Evolutionary conservation across 2,329 filamentous ascomycete species (phyloP).

Genomic region (Phaeomoniella chlamydospora): DNA sequence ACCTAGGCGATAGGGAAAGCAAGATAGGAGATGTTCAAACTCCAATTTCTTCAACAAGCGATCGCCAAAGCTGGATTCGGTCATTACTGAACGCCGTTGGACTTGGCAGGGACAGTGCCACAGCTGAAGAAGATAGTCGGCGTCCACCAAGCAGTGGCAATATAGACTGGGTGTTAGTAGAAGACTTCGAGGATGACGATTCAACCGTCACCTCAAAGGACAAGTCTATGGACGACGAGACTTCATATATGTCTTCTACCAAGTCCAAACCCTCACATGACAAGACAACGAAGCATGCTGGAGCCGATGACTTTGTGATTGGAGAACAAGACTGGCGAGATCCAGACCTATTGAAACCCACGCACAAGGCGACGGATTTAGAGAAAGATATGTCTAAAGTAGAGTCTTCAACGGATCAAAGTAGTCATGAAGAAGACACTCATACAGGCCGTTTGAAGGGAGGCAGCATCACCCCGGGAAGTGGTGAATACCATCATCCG

Average conservation of each 20-base stretch:
- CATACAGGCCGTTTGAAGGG: slow-evolving; percentile 33
- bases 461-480: slow-evolving; percentile 56
- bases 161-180: slow-evolving; percentile 56
- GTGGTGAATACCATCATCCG: slow-evolving; percentile 50
- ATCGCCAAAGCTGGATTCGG: neutral
- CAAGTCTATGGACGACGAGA: slow-evolving; percentile 13
- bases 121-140: slow-evolving; percentile 34
- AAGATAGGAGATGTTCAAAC: neutral
- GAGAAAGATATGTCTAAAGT: slow-evolving; percentile 4
- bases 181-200: slow-evolving; percentile 44
- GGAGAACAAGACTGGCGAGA: slow-evolving; percentile 82
- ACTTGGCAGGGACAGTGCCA: slow-evolving; percentile 16
- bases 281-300: slow-evolving; percentile 3
- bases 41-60: slow-evolving; percentile 14
- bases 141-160: slow-evolving; percentile 60
- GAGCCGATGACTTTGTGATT: slow-evolving; percentile 56
- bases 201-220: slow-evolving; percentile 8
- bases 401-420: slow-evolving; percentile 4
- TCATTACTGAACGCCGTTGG: slow-evolving; percentile 19
- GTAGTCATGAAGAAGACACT: slow-evolving; percentile 9
- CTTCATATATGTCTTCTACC: slow-evolving; percentile 10
- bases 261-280: slow-evolving; percentile 12
- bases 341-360: slow-evolving; percentile 49
- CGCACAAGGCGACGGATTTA: slow-evolving; percentile 6
- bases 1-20: slow-evolving; percentile 2